These are phyloP conservation scores for Potentilla sterilis DNA, from an alignment of 306 rosid species.

Conservation along the genomic window DNA sequence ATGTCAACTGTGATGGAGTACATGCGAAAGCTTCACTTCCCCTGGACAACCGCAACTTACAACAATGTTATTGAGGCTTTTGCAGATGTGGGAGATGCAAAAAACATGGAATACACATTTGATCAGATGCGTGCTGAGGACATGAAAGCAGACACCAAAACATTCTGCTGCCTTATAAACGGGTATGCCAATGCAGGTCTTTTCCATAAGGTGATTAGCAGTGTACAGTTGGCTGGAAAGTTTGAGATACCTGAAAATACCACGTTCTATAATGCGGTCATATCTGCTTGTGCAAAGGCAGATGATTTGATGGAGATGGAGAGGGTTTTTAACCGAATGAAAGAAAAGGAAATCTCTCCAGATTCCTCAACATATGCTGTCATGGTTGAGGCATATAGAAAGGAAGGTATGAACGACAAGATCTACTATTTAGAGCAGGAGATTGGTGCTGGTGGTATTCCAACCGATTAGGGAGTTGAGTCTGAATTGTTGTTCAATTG, in stretches of 20 bases:
- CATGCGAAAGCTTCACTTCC: slow-evolving; percentile 92
- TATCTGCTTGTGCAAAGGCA: slow-evolving; percentile 89
- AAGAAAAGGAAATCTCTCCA: slow-evolving; percentile 65
- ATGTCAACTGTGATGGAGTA: slow-evolving; percentile 99
- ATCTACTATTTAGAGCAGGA: slow-evolving; percentile 80
- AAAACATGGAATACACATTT: slow-evolving; percentile 85
- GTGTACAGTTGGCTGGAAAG: slow-evolving; percentile 74
- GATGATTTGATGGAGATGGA: slow-evolving; percentile 95
- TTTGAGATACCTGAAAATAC: slow-evolving; percentile 78
- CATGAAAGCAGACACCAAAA: slow-evolving; percentile 91
- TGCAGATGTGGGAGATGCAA: slow-evolving; percentile 87
- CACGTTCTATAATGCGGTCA: slow-evolving; percentile 65
- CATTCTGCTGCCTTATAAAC: slow-evolving; percentile 87
- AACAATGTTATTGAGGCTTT: slow-evolving; percentile 96
- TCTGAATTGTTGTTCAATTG: slow-evolving; percentile 22
- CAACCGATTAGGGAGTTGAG: slow-evolving; percentile 25
- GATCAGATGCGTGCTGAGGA: slow-evolving; percentile 96
- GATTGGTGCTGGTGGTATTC: slow-evolving; percentile 27
- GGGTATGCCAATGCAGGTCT: slow-evolving; percentile 96
- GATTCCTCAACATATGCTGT: slow-evolving; percentile 55
- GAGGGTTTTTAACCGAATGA: slow-evolving; percentile 81
- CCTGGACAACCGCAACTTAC: slow-evolving; percentile 93
- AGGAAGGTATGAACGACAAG: slow-evolving; percentile 90
- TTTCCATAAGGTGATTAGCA: slow-evolving; percentile 83
- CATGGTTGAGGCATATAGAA: slow-evolving; percentile 74